Percentiles rank a stretch among this genome's conserved stretches.
Conservation (phyloP, 441 rosid species). For the Erodium moschatum region DNA sequence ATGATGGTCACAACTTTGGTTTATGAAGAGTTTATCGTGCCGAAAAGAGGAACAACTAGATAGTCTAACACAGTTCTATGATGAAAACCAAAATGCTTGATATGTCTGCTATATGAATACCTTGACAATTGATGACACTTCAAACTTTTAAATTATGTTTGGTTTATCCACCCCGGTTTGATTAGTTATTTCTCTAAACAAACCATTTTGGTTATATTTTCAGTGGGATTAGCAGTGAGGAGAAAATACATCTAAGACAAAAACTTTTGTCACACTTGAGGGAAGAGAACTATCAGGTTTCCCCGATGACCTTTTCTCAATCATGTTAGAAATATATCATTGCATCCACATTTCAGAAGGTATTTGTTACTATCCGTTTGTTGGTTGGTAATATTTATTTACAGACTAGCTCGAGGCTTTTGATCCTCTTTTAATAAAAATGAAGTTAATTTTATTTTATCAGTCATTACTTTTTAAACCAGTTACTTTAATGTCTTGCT, state of each 20-base stretch:
- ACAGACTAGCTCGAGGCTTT: not conserved
- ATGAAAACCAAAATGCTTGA: not conserved
- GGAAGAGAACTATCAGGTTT: constrained; percentile 81
- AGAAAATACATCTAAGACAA: constrained; percentile 69
- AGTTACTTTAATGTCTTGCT: not conserved
- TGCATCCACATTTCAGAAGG: not conserved
- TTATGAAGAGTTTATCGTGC: not conserved
- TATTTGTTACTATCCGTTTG: not conserved
- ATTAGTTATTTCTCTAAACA: not conserved
- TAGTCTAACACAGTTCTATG: not conserved
- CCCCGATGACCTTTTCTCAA: constrained; percentile 14
- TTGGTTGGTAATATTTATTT: not conserved
- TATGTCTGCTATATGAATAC: not conserved
- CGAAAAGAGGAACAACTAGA: not conserved
- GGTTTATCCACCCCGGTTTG: not conserved
- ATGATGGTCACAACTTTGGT: not conserved
- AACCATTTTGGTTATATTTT: not conserved
- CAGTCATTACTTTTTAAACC: not conserved
- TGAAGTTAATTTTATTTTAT: not conserved
- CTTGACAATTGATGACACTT: not conserved
- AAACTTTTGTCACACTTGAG: constrained; percentile 72
- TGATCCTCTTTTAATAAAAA: not conserved
- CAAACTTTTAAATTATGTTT: not conserved
- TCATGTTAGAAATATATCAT: not conserved
- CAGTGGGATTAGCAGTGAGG: constrained; percentile 87